Base-by-base conservation (phyloP, 352 stramenopile species). In the Phytophthora sp. region DNA sequence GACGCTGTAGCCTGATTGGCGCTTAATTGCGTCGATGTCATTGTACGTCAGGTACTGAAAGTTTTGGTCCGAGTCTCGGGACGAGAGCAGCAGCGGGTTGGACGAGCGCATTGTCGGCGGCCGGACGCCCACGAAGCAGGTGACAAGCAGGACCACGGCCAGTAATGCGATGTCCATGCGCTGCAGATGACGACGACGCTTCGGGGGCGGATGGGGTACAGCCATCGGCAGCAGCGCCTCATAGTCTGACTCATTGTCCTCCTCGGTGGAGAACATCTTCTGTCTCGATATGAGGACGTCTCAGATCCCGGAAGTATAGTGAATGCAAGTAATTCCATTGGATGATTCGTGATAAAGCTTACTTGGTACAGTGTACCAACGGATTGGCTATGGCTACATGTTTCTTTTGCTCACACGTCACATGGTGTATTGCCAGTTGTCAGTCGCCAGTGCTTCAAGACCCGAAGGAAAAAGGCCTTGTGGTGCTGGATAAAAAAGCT, bases 31-130 rank as follows among this genome's bases (percentile, higher is more conserved):
- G n/a, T 66, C 58, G 36, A 93, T 81, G 36, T 86, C 79, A 7
- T 78, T 73, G 52, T 91, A 91, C 50, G 76, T 91, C 61, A 93
- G 45, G 46, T 81, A 90, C 31, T 65, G 52, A 23, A 56, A 63
- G 8, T 12, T 55, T 27, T 57, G n/a, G 13, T 27, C 15, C 23
- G 24, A 30, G 12, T n/a, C n/a, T n/a, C 29, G 42, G 12, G 44
- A 44, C 36, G 18, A 8, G n/a, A 56, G 23, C 33, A 51, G 26
- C n/a, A 89, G 36, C 20, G 77, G 69, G 45, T 85, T 88, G 15
- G 80, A 73, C 7, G 58, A 50, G 11, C 81, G 79, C 33, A 80
- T n/a, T 1, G 70, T 35, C 11, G 84, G 80, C 62, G 77, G 64
- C 9, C 67, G 76, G 11, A 84, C 67, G 41, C 71, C 52, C 31